Evolutionary conservation across 192 early-diverging fungal genomes (phyloP).

Genomic region (Mortierella claussenii): DNA sequence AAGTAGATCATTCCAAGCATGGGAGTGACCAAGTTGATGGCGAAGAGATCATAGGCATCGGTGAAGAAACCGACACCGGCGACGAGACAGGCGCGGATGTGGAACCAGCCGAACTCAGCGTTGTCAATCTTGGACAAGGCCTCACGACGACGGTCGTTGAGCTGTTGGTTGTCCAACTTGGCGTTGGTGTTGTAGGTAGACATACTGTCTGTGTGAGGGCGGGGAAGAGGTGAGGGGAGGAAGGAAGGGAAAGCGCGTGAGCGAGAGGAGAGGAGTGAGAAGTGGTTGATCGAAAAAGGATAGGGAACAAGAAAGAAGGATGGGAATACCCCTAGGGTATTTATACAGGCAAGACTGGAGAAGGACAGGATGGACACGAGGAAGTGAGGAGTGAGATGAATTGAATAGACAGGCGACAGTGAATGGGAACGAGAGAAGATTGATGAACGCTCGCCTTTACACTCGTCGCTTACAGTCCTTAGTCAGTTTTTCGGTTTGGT

Average conservation of each 20-base stretch:
- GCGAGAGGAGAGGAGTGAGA: not conserved
- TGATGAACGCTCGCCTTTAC: no score
- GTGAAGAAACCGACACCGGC: constrained; percentile 87
- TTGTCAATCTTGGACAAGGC: constrained; percentile 68
- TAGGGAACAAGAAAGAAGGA: constrained; percentile 1
- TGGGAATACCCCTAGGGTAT: no score
- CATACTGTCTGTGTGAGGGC: constrained; percentile 7
- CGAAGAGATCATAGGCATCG: constrained; percentile 96
- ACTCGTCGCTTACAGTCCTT: no score
- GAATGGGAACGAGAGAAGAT: no score
- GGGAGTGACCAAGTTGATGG: constrained; percentile 91
- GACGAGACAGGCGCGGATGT: constrained; percentile 72
- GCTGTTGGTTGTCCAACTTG: constrained; percentile 47
- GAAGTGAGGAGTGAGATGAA: no score
- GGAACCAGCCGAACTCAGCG: constrained; percentile 82
- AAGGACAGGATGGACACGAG: no score
- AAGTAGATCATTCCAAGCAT: constrained; percentile 85
- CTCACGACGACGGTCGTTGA: constrained; percentile 51
- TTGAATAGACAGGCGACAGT: no score
- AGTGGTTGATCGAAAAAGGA: constrained; percentile 10
- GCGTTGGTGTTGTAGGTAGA: constrained; percentile 50
- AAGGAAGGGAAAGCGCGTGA: not conserved
- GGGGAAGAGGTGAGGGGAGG: not conserved
- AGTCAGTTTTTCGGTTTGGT: no score
- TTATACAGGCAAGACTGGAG: no score